Evolutionary conservation across 2,329 filamentous ascomycete species (phyloP).

Genomic region (Neopestalotiopsis rosae): DNA sequence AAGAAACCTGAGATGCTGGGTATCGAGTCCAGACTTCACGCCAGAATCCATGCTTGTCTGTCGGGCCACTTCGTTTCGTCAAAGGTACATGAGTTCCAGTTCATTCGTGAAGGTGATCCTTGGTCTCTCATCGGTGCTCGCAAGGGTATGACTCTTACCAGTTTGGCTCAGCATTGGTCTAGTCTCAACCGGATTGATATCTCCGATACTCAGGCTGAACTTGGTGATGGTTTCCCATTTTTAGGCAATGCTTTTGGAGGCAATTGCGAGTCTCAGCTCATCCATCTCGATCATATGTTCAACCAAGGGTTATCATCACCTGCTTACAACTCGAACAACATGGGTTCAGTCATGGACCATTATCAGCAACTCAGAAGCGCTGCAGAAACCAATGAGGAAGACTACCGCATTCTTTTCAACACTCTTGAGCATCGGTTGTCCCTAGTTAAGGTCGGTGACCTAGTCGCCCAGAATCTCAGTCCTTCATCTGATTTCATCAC

Average conservation of each 20-base stretch:
- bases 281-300: conserved; percentile 34
- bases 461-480: conserved; percentile 25
- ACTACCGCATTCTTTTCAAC: conserved; percentile 35
- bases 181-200: conserved; percentile 7
- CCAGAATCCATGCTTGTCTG: conserved; percentile 27
- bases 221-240: conserved; percentile 22
- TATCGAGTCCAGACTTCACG: conserved; percentile 26
- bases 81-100: conserved; percentile 31
- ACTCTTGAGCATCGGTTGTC: conserved; percentile 34
- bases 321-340: conserved; percentile 27
- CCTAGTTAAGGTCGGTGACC: conserved; percentile 30
- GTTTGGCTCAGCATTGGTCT: conserved; percentile 30
- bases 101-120: conserved; percentile 29
- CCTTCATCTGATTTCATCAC: conserved; percentile 26
- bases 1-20: conserved; percentile 15
- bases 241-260: conserved; percentile 36
- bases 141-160: conserved; percentile 21
- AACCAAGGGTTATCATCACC: conserved; percentile 33
- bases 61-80: conserved; percentile 23
- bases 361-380: neutral
- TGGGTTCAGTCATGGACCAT: conserved; percentile 24
- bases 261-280: conserved; percentile 30
- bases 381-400: conserved; percentile 21
- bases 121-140: conserved; percentile 34
- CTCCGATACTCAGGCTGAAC: neutral